phyloP scores from a whole-genome alignment of 441 rosid species.

The Macaranga tanarius region DNA sequence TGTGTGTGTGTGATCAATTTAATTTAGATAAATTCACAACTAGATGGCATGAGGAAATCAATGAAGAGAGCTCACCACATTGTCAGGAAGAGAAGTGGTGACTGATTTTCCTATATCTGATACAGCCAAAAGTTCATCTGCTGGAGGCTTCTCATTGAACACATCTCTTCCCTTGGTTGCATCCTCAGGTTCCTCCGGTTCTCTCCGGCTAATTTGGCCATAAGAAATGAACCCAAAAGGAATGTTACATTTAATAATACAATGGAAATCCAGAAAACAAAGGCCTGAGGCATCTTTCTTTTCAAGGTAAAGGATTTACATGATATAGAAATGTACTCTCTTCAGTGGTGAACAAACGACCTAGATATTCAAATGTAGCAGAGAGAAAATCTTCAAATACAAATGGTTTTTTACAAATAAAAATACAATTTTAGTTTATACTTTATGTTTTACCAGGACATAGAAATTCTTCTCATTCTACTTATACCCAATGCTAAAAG shows the following conservation, averaged over 20 bases:
- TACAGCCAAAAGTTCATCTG: conserved; percentile 93
- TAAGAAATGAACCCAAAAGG: background rate
- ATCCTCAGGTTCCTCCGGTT: conserved; percentile 98
- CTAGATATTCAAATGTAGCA: background rate
- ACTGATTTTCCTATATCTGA: conserved; percentile 91
- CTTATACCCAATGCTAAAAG: background rate
- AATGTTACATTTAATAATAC: background rate
- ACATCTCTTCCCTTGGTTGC: conserved; percentile 94
- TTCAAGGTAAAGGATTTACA: background rate
- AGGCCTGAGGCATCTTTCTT: background rate
- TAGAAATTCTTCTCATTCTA: background rate
- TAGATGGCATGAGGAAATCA: background rate
- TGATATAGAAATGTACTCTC: background rate
- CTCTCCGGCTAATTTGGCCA: conserved; percentile 67
- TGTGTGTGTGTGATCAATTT: background rate
- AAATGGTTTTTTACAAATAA: too few relatives aligned
- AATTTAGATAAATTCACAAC: background rate
- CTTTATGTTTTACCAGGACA: background rate
- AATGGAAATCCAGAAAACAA: background rate
- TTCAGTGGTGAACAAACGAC: background rate
- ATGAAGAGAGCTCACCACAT: conserved; percentile 58
- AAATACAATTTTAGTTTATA: background rate
- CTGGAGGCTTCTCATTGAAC: conserved; percentile 94
- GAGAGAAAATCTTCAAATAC: background rate
- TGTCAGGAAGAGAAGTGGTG: conserved; percentile 97